A percentile compares a stretch with the other conserved stretches of the same genome.
phyloP scores from a whole-genome alignment of 371 early-diverging fungal genomes.

The Mycotypha africana region DNA sequence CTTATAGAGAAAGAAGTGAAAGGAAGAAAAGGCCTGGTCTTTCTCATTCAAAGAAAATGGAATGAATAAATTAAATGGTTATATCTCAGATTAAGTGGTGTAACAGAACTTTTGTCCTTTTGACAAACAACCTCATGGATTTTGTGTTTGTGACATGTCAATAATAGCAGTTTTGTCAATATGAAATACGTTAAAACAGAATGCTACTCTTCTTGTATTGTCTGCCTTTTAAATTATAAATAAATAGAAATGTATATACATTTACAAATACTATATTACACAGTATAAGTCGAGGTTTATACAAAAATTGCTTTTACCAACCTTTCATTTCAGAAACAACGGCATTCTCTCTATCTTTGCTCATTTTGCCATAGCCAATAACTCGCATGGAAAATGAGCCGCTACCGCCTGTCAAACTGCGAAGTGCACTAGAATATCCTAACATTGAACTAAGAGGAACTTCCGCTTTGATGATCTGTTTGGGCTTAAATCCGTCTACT shows the following conservation, averaged over 20 bases:
- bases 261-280: no score
- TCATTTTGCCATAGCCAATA: slow-evolving; percentile 79
- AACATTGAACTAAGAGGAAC: slow-evolving; percentile 83
- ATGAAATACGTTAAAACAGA: no score
- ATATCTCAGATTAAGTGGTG: slow-evolving; percentile 10
- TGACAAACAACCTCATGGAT: slow-evolving; percentile 14
- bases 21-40: neutral
- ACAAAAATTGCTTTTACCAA: no score
- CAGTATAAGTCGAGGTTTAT: no score
- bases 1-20: neutral
- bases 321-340: slow-evolving; percentile 63
- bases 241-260: no score
- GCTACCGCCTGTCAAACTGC: slow-evolving; percentile 85
- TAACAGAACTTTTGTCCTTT: slow-evolving; percentile 9
- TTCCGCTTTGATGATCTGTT: slow-evolving; percentile 56
- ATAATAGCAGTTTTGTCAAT: no score
- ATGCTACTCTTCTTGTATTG: no score
- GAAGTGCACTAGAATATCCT: slow-evolving; percentile 81
- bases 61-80: neutral
- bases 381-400: slow-evolving; percentile 81
- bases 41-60: neutral
- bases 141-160: no score
- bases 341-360: slow-evolving; percentile 61
- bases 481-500: slow-evolving; percentile 35
- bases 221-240: no score